Evolutionary conservation across 495 filamentous ascomycete species (phyloP), one percentile per base, ranked within the genome.

Genomic region (Aspergillus panamensis): DNA sequence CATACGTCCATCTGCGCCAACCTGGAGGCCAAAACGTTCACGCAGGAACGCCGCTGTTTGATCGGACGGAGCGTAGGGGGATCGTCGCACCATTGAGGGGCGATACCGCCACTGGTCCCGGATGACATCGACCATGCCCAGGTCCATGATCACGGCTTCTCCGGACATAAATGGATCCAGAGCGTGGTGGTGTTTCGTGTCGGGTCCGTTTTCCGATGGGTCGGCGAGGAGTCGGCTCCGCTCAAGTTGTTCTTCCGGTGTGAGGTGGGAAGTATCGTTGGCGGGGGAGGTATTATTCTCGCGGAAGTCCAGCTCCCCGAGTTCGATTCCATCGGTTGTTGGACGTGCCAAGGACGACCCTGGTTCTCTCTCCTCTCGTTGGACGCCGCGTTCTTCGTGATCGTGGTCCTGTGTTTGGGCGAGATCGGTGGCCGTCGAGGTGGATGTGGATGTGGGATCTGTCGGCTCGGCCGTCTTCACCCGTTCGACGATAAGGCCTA

Each of bases 401-500:
- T 95, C 91, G 64, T 85, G 80, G 62, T 92, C 88, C 66, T 93
- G 89, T 3, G 49, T 6, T 30, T 44, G 39, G 9, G 39, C 16
- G 14, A 21, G 29, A n/a, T 42, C 31, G 2, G 58, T 21, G 13
- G 51, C 53, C 19, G 55, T 51, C 13, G 45, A 45, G 3, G 57
- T 4, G 8, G 29, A 40, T 20, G 57, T 32, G 19, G 37, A 16
- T 25, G 55, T 29, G 20, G 53, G 10, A 5, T 35, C 42, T 9
- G 53, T 58, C 7, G 59, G 57, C 21, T 62, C 73, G 7, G 61
- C 68, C n/a, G 66, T 74, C 60, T 78, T 82, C 51, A 88, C 84
- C 48, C 83, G 80, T 68, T 93, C 86, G 50, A 88, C 76, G 61
- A 87, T 82, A 21, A 91, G 82, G 3, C 84, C 83, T 54, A 96